A percentile compares a stretch with the other conserved stretches of the same genome.
Evolutionary conservation across 2,329 filamentous ascomycete genomes (phyloP).

Genomic region (Beauveria caledonica): DNA sequence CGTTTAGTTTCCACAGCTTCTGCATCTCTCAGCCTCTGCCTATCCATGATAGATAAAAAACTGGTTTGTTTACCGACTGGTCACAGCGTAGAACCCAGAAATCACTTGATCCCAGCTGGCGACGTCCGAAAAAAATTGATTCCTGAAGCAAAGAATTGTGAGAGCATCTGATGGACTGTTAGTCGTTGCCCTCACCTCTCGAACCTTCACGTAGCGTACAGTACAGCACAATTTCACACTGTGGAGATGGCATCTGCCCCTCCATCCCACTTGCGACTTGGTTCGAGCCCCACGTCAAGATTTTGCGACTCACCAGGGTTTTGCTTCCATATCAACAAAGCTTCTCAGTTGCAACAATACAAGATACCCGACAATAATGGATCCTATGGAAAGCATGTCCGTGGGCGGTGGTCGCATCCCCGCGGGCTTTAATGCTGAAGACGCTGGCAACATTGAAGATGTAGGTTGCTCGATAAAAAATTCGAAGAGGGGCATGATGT

Average conservation of each 20-base stretch:
- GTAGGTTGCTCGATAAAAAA: conserved; percentile 30
- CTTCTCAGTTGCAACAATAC: not conserved
- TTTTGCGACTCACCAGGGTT: conserved; percentile 1
- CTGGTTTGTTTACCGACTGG: too few species aligned
- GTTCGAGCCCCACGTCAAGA: conserved; percentile 10
- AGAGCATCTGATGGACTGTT: too few species aligned
- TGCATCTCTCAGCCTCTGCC: too few species aligned
- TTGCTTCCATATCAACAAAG: not conserved
- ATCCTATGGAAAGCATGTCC: conserved; percentile 32
- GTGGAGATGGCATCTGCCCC: conserved; percentile 1
- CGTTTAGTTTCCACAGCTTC: too few species aligned
- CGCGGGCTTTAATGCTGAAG: conserved; percentile 51
- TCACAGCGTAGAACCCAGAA: too few species aligned
- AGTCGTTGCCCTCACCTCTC: not conserved
- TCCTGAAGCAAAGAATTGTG: too few species aligned
- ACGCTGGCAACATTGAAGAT: conserved; percentile 47
- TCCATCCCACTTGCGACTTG: conserved; percentile 5
- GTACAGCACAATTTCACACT: not conserved
- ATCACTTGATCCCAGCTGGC: too few species aligned
- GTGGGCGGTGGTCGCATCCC: conserved; percentile 29
- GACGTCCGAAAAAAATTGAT: too few species aligned
- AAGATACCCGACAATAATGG: conserved; percentile 21
- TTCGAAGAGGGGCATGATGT: conserved; percentile 1
- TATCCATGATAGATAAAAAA: too few species aligned
- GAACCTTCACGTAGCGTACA: not conserved